phyloP scores from a whole-genome alignment of 257 asterid genomes.

The Nicotiana tabacum region DNA sequence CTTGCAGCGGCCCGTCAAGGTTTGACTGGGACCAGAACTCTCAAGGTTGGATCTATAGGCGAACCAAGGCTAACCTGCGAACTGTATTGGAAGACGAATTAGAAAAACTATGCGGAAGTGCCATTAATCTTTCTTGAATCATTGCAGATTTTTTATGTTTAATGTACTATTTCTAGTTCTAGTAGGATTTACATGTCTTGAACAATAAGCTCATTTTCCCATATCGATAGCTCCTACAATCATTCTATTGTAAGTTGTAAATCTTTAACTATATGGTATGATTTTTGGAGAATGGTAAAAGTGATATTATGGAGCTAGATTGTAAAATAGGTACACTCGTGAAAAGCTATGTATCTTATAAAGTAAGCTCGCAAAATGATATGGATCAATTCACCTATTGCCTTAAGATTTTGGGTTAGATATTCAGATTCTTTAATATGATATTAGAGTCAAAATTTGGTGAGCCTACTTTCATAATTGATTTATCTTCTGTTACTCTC shows the following conservation, averaged over 20 bases:
- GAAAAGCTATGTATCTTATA: too few species aligned
- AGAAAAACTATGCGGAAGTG: conserved; percentile 57
- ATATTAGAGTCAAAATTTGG: neutral
- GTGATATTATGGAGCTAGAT: neutral
- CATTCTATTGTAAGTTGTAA: neutral
- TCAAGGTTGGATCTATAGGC: conserved; percentile 67
- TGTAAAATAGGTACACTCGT: neutral
- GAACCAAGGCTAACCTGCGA: conserved; percentile 45
- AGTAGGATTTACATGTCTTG: neutral
- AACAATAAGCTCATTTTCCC: neutral
- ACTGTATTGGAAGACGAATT: conserved; percentile 59
- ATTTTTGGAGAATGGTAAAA: too few species aligned
- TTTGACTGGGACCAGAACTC: conserved; percentile 77
- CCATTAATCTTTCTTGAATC: conserved; percentile 40
- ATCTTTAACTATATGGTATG: neutral
- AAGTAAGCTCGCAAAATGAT: neutral
- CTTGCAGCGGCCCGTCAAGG: conserved; percentile 86
- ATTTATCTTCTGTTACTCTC: too few species aligned
- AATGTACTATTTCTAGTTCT: neutral
- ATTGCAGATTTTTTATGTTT: neutral
- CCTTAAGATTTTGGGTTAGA: neutral
- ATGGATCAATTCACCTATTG: neutral
- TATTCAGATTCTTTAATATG: too few species aligned
- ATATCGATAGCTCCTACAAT: neutral
- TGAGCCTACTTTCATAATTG: neutral